Base-by-base conservation (phyloP, 2,329 filamentous ascomycete species). In the Aureobasidium pullulans region DNA sequence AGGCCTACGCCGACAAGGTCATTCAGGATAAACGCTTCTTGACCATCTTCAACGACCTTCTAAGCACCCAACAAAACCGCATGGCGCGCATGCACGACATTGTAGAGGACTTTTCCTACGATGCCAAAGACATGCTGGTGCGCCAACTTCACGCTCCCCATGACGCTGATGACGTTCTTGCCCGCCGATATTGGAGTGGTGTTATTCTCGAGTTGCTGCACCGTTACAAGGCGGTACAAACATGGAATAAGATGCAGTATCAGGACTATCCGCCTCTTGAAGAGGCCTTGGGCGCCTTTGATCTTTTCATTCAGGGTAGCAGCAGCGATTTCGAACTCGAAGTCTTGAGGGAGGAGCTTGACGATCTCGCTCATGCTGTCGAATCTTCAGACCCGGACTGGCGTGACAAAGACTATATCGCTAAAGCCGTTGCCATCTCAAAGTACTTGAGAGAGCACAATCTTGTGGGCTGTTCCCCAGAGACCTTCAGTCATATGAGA, bases 91-190 rank as follows among this genome's bases (percentile, higher is more conserved):
- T 90, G 63, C 83, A 88, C 66, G 75, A 80, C 53, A 88, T 97
- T 62, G 84, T 88, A 57, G 76, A 79, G 31, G 46, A 31, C 5
- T 79, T 86, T 67, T 91, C 91, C 0, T 93, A 92, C 68, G 91
- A 97, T 75, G 89, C 87, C 47, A 96, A 96, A 71, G 92, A 96
- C 71, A 86, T 85, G 58, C 79, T 97, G 50, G 68, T 91, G 62
- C 77, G 81, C 59, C 85, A 96, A 69, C 83, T 81, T 62, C 76
- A 76, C 10, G 78, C 81, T 36, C 75, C 80, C 15, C 80, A 87
- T 11, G 78, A 82, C 42, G 78, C 76, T 4, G 82, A 88, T 13
- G 90, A 96, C 74, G 83, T 88, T 57, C 75, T 99, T 66, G 89
- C 93, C 13, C 82, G 89, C 71, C 84, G 86, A 75, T 84, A 90